Percentiles rank a stretch among this genome's conserved stretches.
phyloP scores from a whole-genome alignment of 148 eudicot species.

The Bassia scoparia region DNA sequence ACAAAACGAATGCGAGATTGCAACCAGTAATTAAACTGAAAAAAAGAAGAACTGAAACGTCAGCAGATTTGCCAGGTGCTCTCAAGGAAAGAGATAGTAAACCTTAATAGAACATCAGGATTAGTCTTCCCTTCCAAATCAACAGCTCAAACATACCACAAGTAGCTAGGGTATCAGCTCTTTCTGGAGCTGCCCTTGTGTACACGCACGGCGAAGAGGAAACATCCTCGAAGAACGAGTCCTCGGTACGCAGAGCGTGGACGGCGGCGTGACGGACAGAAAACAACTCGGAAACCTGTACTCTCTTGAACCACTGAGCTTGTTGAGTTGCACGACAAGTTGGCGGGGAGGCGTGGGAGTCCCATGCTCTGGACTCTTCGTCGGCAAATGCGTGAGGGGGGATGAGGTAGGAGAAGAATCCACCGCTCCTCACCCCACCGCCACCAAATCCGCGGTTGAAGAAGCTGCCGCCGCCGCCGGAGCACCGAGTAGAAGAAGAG shows the following conservation, averaged over 20 bases:
- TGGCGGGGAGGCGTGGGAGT: conserved; percentile 71
- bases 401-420: conserved; percentile 50
- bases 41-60: conserved; percentile 22
- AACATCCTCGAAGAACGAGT: conserved; percentile 84
- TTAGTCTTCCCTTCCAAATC: conserved; percentile 80
- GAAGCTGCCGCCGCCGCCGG: conserved; percentile 20
- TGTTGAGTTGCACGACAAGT: conserved; percentile 58
- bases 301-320: conserved; percentile 72
- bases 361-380: conserved; percentile 61
- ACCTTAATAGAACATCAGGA: conserved; percentile 58
- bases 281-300: conserved; percentile 64
- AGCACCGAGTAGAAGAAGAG: conserved; percentile 16
- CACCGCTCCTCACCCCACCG: conserved; percentile 40
- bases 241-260: conserved; percentile 58
- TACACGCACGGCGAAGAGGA: conserved; percentile 69
- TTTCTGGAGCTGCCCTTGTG: conserved; percentile 74
- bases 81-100: conserved; percentile 59
- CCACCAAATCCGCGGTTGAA: conserved; percentile 36
- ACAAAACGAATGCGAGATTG: too few species aligned
- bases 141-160: conserved; percentile 88
- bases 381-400: conserved; percentile 47
- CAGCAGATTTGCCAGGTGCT: conserved; percentile 76
- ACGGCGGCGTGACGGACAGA: conserved; percentile 49
- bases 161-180: conserved; percentile 76
- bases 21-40: too few species aligned